A percentile compares a stretch with the other conserved stretches of the same genome.
Conservation (phyloP, 2,329 filamentous ascomycete species). For the Pseudopyrenochaeta lycopersici region DNA sequence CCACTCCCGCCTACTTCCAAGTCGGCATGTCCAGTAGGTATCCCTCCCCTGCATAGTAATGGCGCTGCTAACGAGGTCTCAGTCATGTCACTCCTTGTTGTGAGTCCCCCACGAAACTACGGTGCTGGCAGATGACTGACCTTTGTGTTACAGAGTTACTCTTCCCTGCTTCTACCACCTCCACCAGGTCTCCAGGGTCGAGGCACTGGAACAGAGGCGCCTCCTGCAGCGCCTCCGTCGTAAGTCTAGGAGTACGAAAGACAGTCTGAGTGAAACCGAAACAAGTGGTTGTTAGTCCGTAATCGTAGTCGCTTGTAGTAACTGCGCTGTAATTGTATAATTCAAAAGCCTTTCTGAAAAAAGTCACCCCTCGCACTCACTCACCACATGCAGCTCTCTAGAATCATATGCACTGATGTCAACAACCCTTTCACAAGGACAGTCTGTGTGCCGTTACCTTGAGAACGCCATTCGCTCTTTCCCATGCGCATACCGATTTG, state of each 20-base stretch:
- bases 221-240: constrained; percentile 57
- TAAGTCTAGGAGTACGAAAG: constrained; percentile 19
- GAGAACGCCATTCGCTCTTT: neutral
- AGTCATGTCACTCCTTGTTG: constrained; percentile 58
- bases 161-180: constrained; percentile 72
- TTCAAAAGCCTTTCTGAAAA: constrained; percentile 6
- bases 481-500: constrained; percentile 4
- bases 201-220: constrained; percentile 58
- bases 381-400: constrained; percentile 1
- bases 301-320: constrained; percentile 16
- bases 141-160: constrained; percentile 57
- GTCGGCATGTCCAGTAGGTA: constrained; percentile 80
- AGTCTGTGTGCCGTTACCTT: neutral
- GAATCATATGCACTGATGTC: constrained; percentile 2
- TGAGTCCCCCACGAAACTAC: constrained; percentile 37
- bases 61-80: constrained; percentile 15
- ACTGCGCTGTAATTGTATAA: constrained; percentile 26
- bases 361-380: no score
- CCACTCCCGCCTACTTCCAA: constrained; percentile 77
- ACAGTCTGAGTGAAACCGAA: neutral
- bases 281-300: neutral
- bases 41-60: neutral
- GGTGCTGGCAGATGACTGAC: constrained; percentile 13
- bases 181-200: constrained; percentile 44
- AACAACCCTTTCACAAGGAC: no score